These are phyloP conservation scores for Nannochloropsis granulata DNA, from an alignment of 108 stramenopile species.

Conservation along the genomic window DNA sequence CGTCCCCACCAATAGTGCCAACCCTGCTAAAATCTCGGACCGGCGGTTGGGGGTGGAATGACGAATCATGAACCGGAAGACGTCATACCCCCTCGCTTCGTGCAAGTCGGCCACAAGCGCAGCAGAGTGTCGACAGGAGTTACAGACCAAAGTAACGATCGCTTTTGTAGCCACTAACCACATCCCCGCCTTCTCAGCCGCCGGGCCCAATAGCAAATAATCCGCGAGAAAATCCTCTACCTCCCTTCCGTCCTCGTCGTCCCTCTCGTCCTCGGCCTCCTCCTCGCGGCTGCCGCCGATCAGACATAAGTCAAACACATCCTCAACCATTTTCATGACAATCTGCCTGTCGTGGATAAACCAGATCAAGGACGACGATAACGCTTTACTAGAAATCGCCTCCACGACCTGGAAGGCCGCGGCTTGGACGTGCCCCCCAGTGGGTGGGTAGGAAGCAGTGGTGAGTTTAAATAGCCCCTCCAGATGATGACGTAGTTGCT, in stretches of 20 bases:
- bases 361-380: conserved; percentile 64
- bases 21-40: conserved; percentile 55
- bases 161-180: conserved; percentile 68
- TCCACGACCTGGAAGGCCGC: conserved; percentile 67
- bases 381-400: conserved; percentile 55
- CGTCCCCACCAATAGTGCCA: conserved; percentile 51
- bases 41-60: conserved; percentile 49
- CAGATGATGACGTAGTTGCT: conserved; percentile 74
- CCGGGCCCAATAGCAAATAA: conserved; percentile 46
- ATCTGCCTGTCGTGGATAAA: conserved; percentile 78
- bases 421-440: conserved; percentile 63
- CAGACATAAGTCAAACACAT: conserved; percentile 69
- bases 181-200: conserved; percentile 59
- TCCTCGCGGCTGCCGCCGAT: conserved; percentile 28
- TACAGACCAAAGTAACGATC: conserved; percentile 52
- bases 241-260: conserved; percentile 23
- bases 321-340: conserved; percentile 83
- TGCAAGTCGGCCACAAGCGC: conserved; percentile 73
- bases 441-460: conserved; percentile 64
- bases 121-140: conserved; percentile 50
- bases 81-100: conserved; percentile 65
- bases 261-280: neutral
- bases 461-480: conserved; percentile 71
- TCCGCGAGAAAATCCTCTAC: neutral
- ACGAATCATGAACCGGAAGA: conserved; percentile 54